Base-by-base conservation (phyloP, 768 basidiomycete genomes). In the Rhodotorula kratochvilovae region DNA sequence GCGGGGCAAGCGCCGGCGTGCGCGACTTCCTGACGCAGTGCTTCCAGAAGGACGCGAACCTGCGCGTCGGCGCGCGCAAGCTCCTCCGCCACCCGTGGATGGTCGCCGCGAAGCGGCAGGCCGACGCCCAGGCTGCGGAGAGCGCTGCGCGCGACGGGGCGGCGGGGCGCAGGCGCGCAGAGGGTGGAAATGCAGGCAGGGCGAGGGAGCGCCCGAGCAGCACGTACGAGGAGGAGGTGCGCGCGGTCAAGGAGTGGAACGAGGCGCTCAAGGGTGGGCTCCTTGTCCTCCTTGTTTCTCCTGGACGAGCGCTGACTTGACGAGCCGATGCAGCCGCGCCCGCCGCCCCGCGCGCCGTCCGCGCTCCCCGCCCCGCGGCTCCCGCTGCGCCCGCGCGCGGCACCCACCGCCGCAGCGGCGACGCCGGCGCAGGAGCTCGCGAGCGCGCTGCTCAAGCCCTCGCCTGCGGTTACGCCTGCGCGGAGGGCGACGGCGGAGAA, bases 221-320 rank as follows among this genome's bases (percentile, higher is more conserved):
- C 80, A 76, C 68, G 78, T 96, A 89, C 77, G 92, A 98, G 74
- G 91, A 97, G 77, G 92, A 90, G 29, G 91, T 99, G 45, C 83
- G 92, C 76, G 88, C 91, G 79, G 95, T 99, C 35, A 95, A 97
- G 80, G 92, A 97, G 80, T 99, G 95, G 94, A 99, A 99, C 77
- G 91, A 97, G 80, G 95, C 94, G 1, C 82, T 98, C 68, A 92
- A 91, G 81, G 92, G 91, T 93, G 79, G 77, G 83, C 46, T 36
- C 27, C 23, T 8, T 55, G 13, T 11, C 35, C 1, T 13, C 64
- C n/a, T n/a, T n/a, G n/a, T n/a, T n/a, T n/a, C n/a, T n/a, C n/a
- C n/a, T n/a, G n/a, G n/a, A n/a, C n/a, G n/a, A n/a, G n/a, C n/a
- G n/a, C n/a, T n/a, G n/a, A n/a, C n/a, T n/a, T n/a, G n/a, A n/a